These are phyloP conservation scores for Fusarium nanum DNA, from an alignment of 2,329 filamentous ascomycete genomes.

Conservation along the genomic window DNA sequence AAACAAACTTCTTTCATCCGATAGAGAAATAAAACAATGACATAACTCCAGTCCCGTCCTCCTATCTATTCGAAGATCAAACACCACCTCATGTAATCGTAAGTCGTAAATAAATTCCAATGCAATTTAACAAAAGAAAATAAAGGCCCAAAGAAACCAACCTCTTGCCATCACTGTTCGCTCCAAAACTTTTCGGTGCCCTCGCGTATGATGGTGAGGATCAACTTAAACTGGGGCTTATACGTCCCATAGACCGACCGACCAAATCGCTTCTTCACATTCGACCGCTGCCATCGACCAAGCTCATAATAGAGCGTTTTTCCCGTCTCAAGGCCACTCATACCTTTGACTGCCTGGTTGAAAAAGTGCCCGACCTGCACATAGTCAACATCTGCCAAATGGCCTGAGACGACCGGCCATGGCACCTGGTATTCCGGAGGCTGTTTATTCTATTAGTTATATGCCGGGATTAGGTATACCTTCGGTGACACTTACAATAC, in stretches of 20 bases:
- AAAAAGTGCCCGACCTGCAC: not conserved
- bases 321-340: rapidly evolving
- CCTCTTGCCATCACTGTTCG: too few species aligned
- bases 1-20: not conserved
- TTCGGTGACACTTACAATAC: not conserved
- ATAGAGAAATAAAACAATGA: not conserved
- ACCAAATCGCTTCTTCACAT: too few species aligned
- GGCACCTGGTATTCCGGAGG: not conserved
- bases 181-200: too few species aligned
- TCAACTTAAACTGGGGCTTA: too few species aligned
- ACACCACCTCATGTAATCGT: not conserved
- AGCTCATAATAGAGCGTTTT: too few species aligned
- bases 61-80: not conserved
- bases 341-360: too few species aligned
- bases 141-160: too few species aligned
- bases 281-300: too few species aligned
- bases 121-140: not conserved
- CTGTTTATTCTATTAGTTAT: not conserved
- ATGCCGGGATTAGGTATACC: not conserved
- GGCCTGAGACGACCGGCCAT: not conserved
- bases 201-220: too few species aligned
- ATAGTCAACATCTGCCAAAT: not conserved
- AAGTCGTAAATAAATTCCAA: not conserved
- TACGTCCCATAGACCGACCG: too few species aligned
- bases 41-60: not conserved